phyloP scores from a whole-genome alignment of 1,139 yeast species.

The Kurtzmaniella quercitrusa region DNA sequence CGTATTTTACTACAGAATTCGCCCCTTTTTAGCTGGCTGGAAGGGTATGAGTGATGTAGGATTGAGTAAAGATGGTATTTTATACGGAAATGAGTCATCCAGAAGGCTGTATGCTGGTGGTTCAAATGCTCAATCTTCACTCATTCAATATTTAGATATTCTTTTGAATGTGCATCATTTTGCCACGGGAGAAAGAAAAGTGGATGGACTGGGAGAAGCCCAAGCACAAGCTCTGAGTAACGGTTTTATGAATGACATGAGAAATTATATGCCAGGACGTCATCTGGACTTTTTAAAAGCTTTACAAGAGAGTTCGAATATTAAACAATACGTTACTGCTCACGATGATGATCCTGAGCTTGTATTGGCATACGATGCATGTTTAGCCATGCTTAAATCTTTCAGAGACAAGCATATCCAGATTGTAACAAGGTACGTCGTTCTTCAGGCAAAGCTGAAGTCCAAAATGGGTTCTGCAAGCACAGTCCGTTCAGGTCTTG shows the following conservation, averaged over 20 bases:
- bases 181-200: slow-evolving; percentile 60
- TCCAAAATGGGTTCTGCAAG: slow-evolving; percentile 49
- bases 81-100: slow-evolving; percentile 62
- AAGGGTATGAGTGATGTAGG: slow-evolving; percentile 88
- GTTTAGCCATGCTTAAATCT: slow-evolving; percentile 81
- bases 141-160: slow-evolving; percentile 82
- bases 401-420: slow-evolving; percentile 93
- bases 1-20: slow-evolving; percentile 75
- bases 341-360: slow-evolving; percentile 48
- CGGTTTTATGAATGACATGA: slow-evolving; percentile 79
- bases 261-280: slow-evolving; percentile 81
- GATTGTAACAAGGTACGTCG: slow-evolving; percentile 81
- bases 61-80: slow-evolving; percentile 66
- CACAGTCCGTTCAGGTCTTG: slow-evolving; percentile 60
- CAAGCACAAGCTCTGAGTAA: slow-evolving; percentile 28
- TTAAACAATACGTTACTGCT: slow-evolving; percentile 59
- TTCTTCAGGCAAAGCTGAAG: slow-evolving; percentile 67
- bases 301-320: slow-evolving; percentile 51
- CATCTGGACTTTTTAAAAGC: slow-evolving; percentile 71
- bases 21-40: slow-evolving; percentile 96
- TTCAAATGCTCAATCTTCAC: slow-evolving; percentile 88
- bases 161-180: slow-evolving; percentile 71
- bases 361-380: slow-evolving; percentile 77
- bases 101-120: slow-evolving; percentile 80
- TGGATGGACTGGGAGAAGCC: slow-evolving; percentile 7